Evolutionary conservation across 1,284 basidiomycete genomes (phyloP).

Genomic region (Ustilago bromivora): DNA sequence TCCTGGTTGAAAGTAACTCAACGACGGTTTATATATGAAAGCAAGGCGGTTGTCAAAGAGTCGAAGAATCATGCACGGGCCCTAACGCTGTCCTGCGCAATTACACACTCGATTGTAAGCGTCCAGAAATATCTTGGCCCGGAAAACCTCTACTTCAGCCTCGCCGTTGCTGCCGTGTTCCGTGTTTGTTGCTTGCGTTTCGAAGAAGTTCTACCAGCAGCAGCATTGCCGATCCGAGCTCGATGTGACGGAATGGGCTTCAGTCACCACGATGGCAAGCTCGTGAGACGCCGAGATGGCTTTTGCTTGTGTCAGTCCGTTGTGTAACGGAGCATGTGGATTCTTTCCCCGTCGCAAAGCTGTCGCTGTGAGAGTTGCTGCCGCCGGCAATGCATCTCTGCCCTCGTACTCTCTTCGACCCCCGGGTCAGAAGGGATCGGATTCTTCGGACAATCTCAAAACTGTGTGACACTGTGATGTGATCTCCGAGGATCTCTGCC

Average conservation of each 20-base stretch:
- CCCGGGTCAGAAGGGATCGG: no score
- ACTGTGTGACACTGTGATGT: background rate
- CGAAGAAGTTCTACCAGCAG: constrained; percentile 11
- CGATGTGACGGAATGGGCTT: background rate
- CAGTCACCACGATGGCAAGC: background rate
- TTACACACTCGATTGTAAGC: constrained; percentile 1
- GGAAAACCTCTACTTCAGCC: constrained; percentile 5
- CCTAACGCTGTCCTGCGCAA: background rate
- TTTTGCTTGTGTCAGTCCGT: background rate
- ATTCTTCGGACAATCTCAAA: no score
- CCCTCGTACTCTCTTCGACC: background rate
- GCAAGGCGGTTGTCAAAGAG: background rate
- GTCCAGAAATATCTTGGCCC: background rate
- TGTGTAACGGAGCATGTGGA: background rate
- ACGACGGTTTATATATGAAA: constrained; percentile 1
- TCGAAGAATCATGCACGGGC: constrained; percentile 3
- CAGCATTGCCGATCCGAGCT: constrained; percentile 6
- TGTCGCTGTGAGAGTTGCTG: background rate
- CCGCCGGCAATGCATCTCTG: constrained; percentile 6
- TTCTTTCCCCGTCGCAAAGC: constrained; percentile 23
- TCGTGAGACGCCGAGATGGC: background rate
- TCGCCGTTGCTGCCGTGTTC: background rate
- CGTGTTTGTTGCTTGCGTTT: background rate
- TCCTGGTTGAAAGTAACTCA: background rate
- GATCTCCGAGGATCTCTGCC: background rate